phyloP scores from a whole-genome alignment of 257 asterid species.

The Ligustrum vulgare region DNA sequence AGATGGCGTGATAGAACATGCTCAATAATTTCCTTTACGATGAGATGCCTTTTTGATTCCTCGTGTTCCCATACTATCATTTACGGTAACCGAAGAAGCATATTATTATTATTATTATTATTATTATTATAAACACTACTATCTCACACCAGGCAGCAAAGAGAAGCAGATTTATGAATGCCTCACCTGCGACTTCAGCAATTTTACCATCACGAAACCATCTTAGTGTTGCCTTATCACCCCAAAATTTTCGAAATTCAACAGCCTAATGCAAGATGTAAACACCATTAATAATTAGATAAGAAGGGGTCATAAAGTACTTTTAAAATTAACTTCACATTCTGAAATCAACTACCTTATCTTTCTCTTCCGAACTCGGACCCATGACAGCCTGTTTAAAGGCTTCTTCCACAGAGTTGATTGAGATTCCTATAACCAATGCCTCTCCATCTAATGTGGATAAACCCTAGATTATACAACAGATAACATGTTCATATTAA shows the following conservation, averaged over 20 bases:
- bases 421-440: conserved; percentile 69
- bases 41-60: conserved; percentile 85
- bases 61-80: conserved; percentile 76
- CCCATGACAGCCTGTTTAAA: conserved; percentile 77
- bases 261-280: conserved; percentile 55
- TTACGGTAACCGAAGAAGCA: conserved; percentile 17
- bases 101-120: neutral
- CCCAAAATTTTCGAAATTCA: conserved; percentile 94
- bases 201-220: conserved; percentile 88
- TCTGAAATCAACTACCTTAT: conserved; percentile 55
- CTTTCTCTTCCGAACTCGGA: conserved; percentile 95
- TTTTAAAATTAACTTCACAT: conserved; percentile 12
- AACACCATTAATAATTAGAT: conserved; percentile 12
- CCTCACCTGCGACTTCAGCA: conserved; percentile 94
- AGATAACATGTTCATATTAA: conserved; percentile 23
- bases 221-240: conserved; percentile 85
- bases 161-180: conserved; percentile 22
- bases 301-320: neutral
- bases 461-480: conserved; percentile 57
- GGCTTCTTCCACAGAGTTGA: conserved; percentile 71
- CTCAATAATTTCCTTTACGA: conserved; percentile 72
- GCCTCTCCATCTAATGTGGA: conserved; percentile 58
- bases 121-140: conserved; percentile 15
- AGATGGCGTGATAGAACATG: conserved; percentile 80
- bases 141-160: conserved; percentile 20